Base-by-base conservation (phyloP, 805 yeast species). In the Hanseniaspora vineae region DNA sequence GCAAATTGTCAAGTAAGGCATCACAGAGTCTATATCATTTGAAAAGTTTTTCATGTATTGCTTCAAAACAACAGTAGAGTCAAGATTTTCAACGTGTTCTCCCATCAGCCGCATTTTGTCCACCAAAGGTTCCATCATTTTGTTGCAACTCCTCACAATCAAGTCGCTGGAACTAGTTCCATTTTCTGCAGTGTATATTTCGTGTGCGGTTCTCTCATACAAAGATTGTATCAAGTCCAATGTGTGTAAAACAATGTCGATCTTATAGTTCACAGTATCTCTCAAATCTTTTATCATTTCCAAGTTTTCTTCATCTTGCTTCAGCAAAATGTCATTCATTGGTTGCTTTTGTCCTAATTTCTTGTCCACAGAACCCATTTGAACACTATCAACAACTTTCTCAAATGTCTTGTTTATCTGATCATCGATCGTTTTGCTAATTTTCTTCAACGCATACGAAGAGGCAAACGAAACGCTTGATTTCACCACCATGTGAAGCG, bases 381-480 rank as follows among this genome's bases (percentile, higher is more conserved):
- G 37, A 15, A 39, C 33, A 6, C 42, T 6, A 12, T 19, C 18
- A 12, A 48, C 47, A 11, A 76, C 69, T 35, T 65, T 62, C 17
- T 73, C 80, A 8, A 44, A 35, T 0, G 50, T 44, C 35, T 48
- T 42, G 45, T 48, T 48, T n/a, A 48, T 10, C 15, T 48, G 47
- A 8, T 48, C 50, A 48, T 48, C 50, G 42, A 83, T 65, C 49
- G 81, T 70, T 45, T 61, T 71, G 10, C 76, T 61, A n/a, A 83
- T 75, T 0, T 82, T 77, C 49, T 75, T 77, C 40, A 83, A 70
- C 19, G 89, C 88, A 63, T 77, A 84, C 0, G 82, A 77, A 0
- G 88, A 77, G 0, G 89, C 92, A 18, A 84, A 54, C 2, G 87
- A 78, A 32, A 84, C 75, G 0, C 92, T 87, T 1, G 89, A 82